Evolutionary conservation across 805 yeast genomes (phyloP).

Genomic region (Yarrowia alimentaria): DNA sequence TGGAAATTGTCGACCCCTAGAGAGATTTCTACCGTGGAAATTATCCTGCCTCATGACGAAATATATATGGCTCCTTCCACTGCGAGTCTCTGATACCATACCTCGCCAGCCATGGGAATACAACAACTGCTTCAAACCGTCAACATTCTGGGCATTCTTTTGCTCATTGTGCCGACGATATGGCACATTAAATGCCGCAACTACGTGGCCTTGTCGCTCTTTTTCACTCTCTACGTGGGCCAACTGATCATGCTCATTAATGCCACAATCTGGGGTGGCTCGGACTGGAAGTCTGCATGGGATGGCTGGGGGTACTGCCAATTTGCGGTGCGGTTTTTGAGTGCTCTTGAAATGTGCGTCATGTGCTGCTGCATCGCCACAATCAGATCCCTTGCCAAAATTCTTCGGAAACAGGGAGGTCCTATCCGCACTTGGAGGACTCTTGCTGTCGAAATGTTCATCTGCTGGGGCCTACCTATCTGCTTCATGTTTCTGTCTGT

Average conservation of each 20-base stretch:
- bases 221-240: conserved; percentile 5
- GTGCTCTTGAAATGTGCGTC: conserved; percentile 5
- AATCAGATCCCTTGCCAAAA: background rate
- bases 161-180: conserved; percentile 5
- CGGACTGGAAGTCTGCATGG: background rate
- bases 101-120: background rate
- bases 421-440: conserved; percentile 15
- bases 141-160: conserved; percentile 2
- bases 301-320: conserved; percentile 14
- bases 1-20: too few species aligned
- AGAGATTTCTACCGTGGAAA: too few species aligned
- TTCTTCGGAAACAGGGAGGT: conserved; percentile 15
- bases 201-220: conserved; percentile 5
- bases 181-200: conserved; percentile 11
- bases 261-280: conserved; percentile 14
- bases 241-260: conserved; percentile 19
- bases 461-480: conserved; percentile 4
- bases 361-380: conserved; percentile 15
- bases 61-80: background rate
- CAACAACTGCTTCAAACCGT: conserved; percentile 12
- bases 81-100: background rate
- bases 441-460: background rate
- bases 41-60: conserved; percentile 12
- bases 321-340: background rate
- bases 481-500: background rate